These are phyloP conservation scores for Chaetomium cochliodes DNA, from an alignment of 495 filamentous ascomycete species.

Conservation along the genomic window DNA sequence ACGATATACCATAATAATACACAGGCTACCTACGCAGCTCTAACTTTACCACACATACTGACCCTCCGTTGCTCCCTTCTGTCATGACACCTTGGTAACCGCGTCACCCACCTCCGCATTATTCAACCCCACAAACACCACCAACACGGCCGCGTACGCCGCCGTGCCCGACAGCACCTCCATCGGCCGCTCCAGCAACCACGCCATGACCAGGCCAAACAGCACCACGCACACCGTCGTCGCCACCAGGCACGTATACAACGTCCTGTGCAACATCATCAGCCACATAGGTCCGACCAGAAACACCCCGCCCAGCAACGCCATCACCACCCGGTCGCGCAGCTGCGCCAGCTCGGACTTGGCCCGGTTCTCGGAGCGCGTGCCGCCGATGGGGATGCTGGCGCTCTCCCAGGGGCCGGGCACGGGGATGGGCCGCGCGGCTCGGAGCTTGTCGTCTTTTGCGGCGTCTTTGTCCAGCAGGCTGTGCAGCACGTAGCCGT, in stretches of 20 bases:
- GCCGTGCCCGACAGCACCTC: slow-evolving; percentile 21
- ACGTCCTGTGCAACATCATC: slow-evolving; percentile 21
- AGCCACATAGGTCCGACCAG: slow-evolving; percentile 30
- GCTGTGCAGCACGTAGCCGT: not conserved
- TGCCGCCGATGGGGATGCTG: not conserved
- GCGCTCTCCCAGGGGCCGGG: not conserved
- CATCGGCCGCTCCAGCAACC: slow-evolving; percentile 16
- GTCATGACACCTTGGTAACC: not conserved
- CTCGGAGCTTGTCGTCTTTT: not conserved
- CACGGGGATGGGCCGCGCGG: not conserved
- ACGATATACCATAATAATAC: not conserved
- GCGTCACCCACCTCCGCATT: not conserved
- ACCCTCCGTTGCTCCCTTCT: too few relatives aligned
- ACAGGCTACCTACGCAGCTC: not conserved
- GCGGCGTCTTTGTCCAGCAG: not conserved
- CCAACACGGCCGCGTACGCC: slow-evolving; percentile 3
- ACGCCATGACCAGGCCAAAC: slow-evolving; percentile 22
- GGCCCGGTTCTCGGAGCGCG: not conserved
- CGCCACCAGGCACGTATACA: slow-evolving; percentile 20
- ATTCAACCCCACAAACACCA: slow-evolving; percentile 7
- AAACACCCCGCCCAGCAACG: slow-evolving; percentile 16
- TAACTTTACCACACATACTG: too few relatives aligned
- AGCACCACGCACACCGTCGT: slow-evolving; percentile 23
- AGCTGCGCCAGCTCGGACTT: not conserved
- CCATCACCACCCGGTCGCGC: slow-evolving; percentile 3